Evolutionary conservation across 208 protist genomes (phyloP).

Genomic region (Wallacemonas sp.): DNA sequence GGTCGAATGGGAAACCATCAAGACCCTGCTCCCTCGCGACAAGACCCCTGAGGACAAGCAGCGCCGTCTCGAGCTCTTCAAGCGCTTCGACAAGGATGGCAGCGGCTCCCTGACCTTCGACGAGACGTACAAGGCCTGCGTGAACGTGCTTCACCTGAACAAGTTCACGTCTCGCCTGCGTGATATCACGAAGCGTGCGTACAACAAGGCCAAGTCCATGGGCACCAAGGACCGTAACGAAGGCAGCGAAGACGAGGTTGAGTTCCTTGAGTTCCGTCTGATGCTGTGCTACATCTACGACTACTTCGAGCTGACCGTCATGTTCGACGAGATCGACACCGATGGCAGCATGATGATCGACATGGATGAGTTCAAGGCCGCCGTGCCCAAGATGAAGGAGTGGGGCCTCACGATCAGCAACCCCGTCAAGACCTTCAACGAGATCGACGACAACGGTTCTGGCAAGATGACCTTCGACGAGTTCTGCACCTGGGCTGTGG

Average conservation of each 20-base stretch:
- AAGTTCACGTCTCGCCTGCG: slow-evolving; percentile 31
- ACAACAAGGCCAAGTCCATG: slow-evolving; percentile 46
- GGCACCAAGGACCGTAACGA: slow-evolving; percentile 25
- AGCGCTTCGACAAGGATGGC: slow-evolving; percentile 22
- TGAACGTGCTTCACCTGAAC: slow-evolving; percentile 35
- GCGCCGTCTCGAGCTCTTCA: slow-evolving; percentile 30
- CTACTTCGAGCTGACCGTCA: slow-evolving; percentile 36
- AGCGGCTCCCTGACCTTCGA: slow-evolving; percentile 21
- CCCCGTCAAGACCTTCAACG: slow-evolving; percentile 39
- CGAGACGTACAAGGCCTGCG: slow-evolving; percentile 30
- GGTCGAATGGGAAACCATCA: slow-evolving; percentile 18
- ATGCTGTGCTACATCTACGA: slow-evolving; percentile 33
- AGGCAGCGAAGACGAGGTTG: slow-evolving; percentile 33
- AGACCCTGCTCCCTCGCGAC: slow-evolving; percentile 22
- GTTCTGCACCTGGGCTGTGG: slow-evolving; percentile 44
- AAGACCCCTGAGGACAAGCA: slow-evolving; percentile 30
- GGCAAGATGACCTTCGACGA: slow-evolving; percentile 58
- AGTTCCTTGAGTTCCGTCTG: slow-evolving; percentile 47
- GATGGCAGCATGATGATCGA: slow-evolving; percentile 42
- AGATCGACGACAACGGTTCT: slow-evolving; percentile 47
- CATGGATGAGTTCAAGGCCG: slow-evolving; percentile 44
- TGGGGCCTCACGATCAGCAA: slow-evolving; percentile 42
- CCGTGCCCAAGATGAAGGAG: slow-evolving; percentile 33
- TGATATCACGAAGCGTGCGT: slow-evolving; percentile 52
- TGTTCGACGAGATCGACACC: slow-evolving; percentile 62